phyloP scores from a whole-genome alignment of 371 early-diverging fungal genomes.

The Entomophthora muscae region DNA sequence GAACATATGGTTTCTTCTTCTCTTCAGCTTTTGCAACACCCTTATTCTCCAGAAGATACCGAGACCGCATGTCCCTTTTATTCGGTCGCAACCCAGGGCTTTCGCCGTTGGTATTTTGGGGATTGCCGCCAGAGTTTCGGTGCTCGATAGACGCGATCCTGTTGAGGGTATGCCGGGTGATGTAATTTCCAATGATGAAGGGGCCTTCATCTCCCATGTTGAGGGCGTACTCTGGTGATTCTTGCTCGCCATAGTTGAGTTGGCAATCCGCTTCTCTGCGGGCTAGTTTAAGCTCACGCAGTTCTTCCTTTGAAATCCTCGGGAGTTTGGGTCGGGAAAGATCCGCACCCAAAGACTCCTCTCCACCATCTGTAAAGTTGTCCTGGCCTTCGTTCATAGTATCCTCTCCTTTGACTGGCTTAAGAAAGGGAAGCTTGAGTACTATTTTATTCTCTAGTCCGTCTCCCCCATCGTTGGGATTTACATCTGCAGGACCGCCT shows the following conservation, averaged over 20 bases:
- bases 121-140: no score
- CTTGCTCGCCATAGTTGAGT: neutral
- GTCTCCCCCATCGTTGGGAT: neutral
- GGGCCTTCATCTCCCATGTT: neutral
- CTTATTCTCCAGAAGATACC: neutral
- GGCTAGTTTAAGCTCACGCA: neutral
- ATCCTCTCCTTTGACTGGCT: neutral
- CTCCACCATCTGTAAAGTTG: no score
- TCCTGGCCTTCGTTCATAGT: no score
- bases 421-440: neutral
- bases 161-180: slow-evolving; percentile 3
- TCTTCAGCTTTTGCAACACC: neutral
- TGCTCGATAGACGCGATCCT: neutral
- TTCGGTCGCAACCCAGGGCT: neutral
- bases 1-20: neutral
- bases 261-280: neutral
- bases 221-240: neutral
- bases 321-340: neutral
- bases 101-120: neutral
- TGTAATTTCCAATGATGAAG: slow-evolving; percentile 5
- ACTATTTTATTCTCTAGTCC: neutral
- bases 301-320: neutral
- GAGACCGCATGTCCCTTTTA: neutral
- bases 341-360: no score
- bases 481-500: no score